Conservation (phyloP, 1,284 basidiomycete genomes). For the Pseudozyma pruni region DNA sequence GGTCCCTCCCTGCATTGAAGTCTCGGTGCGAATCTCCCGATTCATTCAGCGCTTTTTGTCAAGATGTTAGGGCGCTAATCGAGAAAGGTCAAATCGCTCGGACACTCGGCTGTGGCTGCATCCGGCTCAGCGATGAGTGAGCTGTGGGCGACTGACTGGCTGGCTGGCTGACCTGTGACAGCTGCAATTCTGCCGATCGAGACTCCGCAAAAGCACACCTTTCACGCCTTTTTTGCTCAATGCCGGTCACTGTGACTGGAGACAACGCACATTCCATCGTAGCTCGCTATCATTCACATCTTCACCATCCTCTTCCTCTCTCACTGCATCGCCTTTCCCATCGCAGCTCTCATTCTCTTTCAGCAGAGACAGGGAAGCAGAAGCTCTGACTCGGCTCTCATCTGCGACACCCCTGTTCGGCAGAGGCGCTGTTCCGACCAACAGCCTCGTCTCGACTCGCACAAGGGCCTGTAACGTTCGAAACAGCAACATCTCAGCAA, state of each 20-base stretch:
- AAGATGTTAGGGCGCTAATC: neutral
- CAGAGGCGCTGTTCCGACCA: too few species aligned
- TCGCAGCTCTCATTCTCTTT: neutral
- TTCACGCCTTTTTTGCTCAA: neutral
- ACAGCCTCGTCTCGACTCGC: too few species aligned
- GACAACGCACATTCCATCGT: too few species aligned
- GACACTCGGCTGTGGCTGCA: slow-evolving; percentile 14
- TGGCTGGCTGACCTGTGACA: neutral
- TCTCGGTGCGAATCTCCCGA: slow-evolving; percentile 19
- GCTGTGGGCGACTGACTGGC: neutral
- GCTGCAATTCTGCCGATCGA: neutral
- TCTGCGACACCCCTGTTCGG: too few species aligned
- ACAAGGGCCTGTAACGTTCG: too few species aligned
- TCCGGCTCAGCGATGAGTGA: slow-evolving; percentile 17
- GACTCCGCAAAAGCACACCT: too few species aligned
- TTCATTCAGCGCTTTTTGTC: slow-evolving; percentile 4
- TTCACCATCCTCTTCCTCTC: too few species aligned
- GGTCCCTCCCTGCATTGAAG: slow-evolving; percentile 18
- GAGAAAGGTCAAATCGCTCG: neutral
- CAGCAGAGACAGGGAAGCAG: too few species aligned
- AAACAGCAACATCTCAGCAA: neutral
- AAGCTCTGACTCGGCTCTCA: neutral
- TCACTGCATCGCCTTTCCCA: neutral
- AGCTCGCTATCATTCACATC: too few species aligned
- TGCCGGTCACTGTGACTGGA: neutral